Evolutionary conservation across 768 basidiomycete genomes (phyloP).

Genomic region (Pulveroboletus sp.): DNA sequence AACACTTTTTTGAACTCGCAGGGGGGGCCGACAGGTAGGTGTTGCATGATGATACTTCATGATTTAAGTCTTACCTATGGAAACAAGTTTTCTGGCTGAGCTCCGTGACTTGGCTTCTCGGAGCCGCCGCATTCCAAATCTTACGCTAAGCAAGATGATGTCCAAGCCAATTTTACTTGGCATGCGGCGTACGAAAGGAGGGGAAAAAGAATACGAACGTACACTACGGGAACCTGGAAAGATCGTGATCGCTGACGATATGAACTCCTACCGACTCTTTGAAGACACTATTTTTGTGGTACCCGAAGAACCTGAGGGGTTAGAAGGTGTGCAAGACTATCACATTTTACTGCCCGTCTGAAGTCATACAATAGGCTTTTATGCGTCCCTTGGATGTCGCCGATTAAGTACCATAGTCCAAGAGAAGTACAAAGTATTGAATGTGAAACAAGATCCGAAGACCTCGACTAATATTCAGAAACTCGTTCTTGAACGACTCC

Average conservation of each 20-base stretch:
- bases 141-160: constrained; percentile 55
- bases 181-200: constrained; percentile 56
- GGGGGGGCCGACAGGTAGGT: constrained; percentile 61
- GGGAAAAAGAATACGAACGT: constrained; percentile 55
- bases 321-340: constrained; percentile 63
- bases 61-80: neutral
- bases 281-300: constrained; percentile 66
- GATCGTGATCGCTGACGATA: constrained; percentile 81
- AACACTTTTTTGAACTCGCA: constrained; percentile 61
- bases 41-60: neutral
- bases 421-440: constrained; percentile 62
- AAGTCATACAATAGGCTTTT: constrained; percentile 49
- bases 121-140: constrained; percentile 44
- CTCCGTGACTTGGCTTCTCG: constrained; percentile 80
- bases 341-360: neutral
- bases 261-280: constrained; percentile 69
- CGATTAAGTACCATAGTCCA: constrained; percentile 34
- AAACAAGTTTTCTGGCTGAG: constrained; percentile 66
- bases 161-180: constrained; percentile 66
- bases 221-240: constrained; percentile 62
- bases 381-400: constrained; percentile 63
- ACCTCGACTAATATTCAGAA: constrained; percentile 46
- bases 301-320: constrained; percentile 67
- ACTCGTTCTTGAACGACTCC: constrained; percentile 73
- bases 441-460: constrained; percentile 44